These are phyloP conservation scores for Mucor lusitanicus DNA, from an alignment of 371 early-diverging fungal genomes.

Conservation along the genomic window DNA sequence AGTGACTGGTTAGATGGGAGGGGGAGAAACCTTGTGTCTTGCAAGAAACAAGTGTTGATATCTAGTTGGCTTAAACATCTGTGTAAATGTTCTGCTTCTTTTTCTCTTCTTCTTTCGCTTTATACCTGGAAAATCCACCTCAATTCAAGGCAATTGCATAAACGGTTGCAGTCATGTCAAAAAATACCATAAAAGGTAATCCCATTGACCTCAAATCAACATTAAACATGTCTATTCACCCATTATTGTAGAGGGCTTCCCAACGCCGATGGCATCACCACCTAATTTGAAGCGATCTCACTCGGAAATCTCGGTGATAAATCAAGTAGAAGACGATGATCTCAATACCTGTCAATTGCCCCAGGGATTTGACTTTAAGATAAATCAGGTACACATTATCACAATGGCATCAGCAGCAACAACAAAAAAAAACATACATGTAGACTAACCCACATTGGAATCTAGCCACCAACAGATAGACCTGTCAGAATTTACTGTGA, in stretches of 20 bases:
- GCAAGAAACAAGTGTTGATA: not conserved
- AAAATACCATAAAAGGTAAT: constrained; percentile 5
- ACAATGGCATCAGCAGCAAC: not conserved
- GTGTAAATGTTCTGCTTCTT: not conserved
- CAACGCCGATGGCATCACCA: not conserved
- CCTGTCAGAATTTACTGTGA: constrained; percentile 89
- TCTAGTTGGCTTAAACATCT: not conserved
- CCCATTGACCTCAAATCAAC: not conserved
- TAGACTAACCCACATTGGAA: not conserved
- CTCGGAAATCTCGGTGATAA: not conserved
- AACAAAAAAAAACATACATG: not conserved
- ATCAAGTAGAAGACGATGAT: not conserved
- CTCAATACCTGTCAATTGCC: not conserved
- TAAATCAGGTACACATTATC: constrained; percentile 16
- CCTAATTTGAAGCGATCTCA: constrained; percentile 1
- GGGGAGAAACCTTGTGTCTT: not conserved
- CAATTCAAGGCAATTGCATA: constrained; percentile 1
- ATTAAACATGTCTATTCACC: not conserved
- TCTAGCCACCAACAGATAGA: constrained; percentile 68
- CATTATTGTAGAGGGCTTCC: not conserved
- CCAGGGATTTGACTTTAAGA: constrained; percentile 21
- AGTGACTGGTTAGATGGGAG: not conserved
- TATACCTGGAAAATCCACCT: not conserved
- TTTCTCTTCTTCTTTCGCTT: not conserved
- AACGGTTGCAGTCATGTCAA: not conserved